Conservation (phyloP, 257 asterid species). For the Phtheirospermum japonicum region DNA sequence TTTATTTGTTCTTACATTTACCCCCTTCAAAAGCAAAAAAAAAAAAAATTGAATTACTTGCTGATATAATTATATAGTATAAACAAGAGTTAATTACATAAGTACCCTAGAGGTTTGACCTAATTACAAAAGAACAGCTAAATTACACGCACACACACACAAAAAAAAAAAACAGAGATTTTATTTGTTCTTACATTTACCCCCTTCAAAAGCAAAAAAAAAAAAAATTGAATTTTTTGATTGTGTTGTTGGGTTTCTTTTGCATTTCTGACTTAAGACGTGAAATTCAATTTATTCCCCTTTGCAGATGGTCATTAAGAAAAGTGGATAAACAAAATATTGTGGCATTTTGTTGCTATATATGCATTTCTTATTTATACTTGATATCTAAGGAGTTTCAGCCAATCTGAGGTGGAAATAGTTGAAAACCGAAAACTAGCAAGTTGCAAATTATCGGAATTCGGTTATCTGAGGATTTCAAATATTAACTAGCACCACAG, state of each 20-base stretch:
- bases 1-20: too few relatives aligned
- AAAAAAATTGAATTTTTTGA: slow-evolving; percentile 10
- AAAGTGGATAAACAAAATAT: slow-evolving; percentile 12
- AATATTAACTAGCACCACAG: not conserved
- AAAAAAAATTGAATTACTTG: too few relatives aligned
- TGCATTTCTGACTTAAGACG: not conserved
- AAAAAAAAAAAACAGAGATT: too few relatives aligned
- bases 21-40: too few relatives aligned
- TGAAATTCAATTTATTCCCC: not conserved
- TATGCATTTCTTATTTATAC: not conserved
- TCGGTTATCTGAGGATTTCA: not conserved
- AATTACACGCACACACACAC: too few relatives aligned
- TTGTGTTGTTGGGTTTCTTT: slow-evolving; percentile 11
- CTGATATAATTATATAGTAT: too few relatives aligned
- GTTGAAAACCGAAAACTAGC: not conserved
- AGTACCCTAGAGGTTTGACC: too few relatives aligned
- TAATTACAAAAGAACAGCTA: too few relatives aligned
- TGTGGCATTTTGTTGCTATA: slow-evolving; percentile 13
- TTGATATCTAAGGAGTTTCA: not conserved
- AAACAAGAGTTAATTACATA: too few relatives aligned
- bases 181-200: too few relatives aligned
- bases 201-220: too few relatives aligned
- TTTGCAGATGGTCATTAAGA: not conserved
- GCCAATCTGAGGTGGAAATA: not conserved
- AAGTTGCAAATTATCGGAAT: not conserved